A percentile compares a stretch with the other conserved stretches of the same genome.
Evolutionary conservation across 78 protist genomes (phyloP).

Genomic region (Dictyostelium purpureum): DNA sequence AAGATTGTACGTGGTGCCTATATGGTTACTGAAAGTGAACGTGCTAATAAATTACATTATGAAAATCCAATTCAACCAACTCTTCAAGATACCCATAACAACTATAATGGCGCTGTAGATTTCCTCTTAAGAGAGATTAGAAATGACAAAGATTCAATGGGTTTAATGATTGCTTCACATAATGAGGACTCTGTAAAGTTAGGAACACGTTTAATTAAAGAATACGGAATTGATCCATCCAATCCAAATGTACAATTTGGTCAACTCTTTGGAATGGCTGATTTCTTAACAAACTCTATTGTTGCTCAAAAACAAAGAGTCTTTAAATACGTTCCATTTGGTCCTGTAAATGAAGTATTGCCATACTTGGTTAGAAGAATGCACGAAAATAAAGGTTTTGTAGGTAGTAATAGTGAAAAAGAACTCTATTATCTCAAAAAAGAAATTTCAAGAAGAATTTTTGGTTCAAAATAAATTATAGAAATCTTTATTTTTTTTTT

Average conservation of each 20-base stretch:
- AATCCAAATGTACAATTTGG: conserved; percentile 74
- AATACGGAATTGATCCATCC: conserved; percentile 5
- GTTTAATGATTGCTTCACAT: conserved; percentile 77
- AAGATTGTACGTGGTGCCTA: conserved; percentile 80
- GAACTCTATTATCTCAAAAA: conserved; percentile 36
- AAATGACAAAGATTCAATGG: background rate
- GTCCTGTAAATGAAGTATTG: conserved; percentile 68
- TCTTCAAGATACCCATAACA: conserved; percentile 70
- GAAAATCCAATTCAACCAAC: conserved; percentile 52
- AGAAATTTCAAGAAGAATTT: conserved; percentile 67
- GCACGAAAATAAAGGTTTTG: conserved; percentile 83
- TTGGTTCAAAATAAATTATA: background rate
- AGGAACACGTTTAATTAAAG: conserved; percentile 26
- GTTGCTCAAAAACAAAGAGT: conserved; percentile 56
- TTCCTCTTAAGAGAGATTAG: background rate
- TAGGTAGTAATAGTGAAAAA: conserved; percentile 65
- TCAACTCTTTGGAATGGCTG: conserved; percentile 83
- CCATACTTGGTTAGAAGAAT: conserved; percentile 80
- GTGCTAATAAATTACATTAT: conserved; percentile 5
- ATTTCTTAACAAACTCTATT: conserved; percentile 32
- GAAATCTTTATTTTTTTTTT: too few species aligned
- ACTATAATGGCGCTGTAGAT: conserved; percentile 61
- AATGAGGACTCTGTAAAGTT: conserved; percentile 57
- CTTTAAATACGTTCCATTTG: conserved; percentile 81
- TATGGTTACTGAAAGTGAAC: conserved; percentile 59